Base-by-base conservation (phyloP, 495 filamentous ascomycete genomes). In the Neurospora sp. region DNA sequence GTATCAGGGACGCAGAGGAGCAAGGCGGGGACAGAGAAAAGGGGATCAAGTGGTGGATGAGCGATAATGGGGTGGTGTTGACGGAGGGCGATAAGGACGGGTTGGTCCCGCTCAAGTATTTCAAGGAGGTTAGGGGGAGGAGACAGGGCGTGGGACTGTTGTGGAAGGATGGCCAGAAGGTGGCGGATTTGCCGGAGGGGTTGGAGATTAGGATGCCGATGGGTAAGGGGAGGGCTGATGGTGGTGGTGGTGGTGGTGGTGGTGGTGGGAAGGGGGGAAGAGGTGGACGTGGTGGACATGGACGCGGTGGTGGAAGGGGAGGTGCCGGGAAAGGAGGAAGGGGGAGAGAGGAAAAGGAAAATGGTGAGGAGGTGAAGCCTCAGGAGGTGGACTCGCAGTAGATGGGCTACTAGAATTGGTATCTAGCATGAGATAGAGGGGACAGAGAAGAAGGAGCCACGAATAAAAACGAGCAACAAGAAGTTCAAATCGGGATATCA, bases 1-100 rank as follows among this genome's bases (percentile, higher is more conserved):
- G 91, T 70, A 76, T 93, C 53, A 82, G 82, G 20, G 27, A 65
- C 5, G 48, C n/a, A 4, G n/a, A 53, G 3, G 20, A 27, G 5
- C 3, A 22, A 4, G 39, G 9, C 1, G n/a, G 40, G 17, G 44
- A 31, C 17, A 3, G n/a, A n/a, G 88, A 88, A 17, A 88, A 86
- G 0, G 91, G 88, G 72, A 83, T 96, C 3, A 85, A 85, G 78
- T 98, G 96, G 86, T 97, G 92, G 90, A 79, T 88, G 72, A 94
- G 91, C 80, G 92, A 92, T 70, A 99, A 99, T 80, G 93, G 89
- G 2, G 96, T 95, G 39, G 82, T 87, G 72, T 75, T 87, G 71
- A 86, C 85, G 12, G 86, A 87, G 72, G 86, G 86, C 3, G 78
- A 82, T 40, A 80, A 77, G 53, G 78, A 83, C 9, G 86, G 85